A percentile compares a stretch with the other conserved stretches of the same genome.
phyloP scores from a whole-genome alignment of 495 filamentous ascomycete genomes.

The Annulohypoxylon bovei region DNA sequence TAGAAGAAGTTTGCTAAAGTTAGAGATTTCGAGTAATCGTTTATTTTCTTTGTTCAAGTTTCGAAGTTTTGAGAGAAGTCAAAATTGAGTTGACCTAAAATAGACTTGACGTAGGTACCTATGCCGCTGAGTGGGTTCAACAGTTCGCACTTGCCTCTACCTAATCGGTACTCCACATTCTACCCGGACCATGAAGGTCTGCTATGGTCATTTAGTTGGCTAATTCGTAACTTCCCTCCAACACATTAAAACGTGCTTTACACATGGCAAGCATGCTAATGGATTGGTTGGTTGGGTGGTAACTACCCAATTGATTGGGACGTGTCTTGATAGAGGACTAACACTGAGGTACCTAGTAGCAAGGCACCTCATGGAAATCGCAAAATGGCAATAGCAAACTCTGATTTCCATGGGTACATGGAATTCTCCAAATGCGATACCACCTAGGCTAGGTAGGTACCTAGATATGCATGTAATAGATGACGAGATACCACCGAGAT shows the following conservation, averaged over 20 bases:
- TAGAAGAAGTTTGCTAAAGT: not conserved
- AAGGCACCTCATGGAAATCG: not conserved
- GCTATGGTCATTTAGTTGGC: not conserved
- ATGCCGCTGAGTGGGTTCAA: not conserved
- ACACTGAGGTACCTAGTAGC: not conserved
- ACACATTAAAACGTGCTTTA: not conserved
- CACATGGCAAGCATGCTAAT: not conserved
- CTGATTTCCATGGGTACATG: not conserved
- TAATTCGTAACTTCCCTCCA: not conserved
- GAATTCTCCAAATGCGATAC: not conserved
- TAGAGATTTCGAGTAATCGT: not conserved
- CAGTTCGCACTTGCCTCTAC: not conserved
- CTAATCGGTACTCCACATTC: not conserved
- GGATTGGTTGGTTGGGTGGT: not conserved
- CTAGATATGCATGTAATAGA: not conserved
- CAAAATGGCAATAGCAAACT: not conserved
- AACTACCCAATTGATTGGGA: not conserved
- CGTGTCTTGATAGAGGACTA: not conserved
- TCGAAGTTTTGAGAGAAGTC: not conserved
- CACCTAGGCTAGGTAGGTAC: not conserved
- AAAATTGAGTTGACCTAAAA: slow-evolving; percentile 1
- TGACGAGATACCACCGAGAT: not conserved
- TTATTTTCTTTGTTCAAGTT: not conserved
- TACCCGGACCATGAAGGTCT: not conserved
- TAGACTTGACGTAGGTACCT: not conserved